Base-by-base conservation (phyloP, 805 yeast genomes). In the Diddensiella transvaalensis region DNA sequence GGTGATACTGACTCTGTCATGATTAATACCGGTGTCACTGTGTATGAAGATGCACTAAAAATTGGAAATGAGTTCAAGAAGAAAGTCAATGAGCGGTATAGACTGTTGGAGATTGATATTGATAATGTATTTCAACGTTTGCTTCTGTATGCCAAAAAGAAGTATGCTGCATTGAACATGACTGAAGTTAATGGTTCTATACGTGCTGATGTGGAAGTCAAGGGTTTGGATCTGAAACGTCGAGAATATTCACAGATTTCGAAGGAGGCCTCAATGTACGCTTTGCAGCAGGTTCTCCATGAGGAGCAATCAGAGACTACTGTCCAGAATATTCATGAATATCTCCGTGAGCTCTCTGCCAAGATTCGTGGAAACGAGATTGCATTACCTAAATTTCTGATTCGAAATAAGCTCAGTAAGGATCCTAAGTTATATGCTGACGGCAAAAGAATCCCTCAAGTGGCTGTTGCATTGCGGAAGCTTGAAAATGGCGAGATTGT, bases 1-100 rank as follows among this genome's bases (percentile, higher is more conserved):
- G 99, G 99, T 74, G 99, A 93, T 71, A 93, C 99, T 0, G 99
- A 93, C 73, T 93, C 99, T 30, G 97, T 93, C 46, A 93, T 93
- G 99, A 88, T 93, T 64, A 95, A 91, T 66, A 88, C 98, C 2
- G 89, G 89, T 23, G 82, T 80, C 40, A 78, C 76, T 48, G 75
- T 70, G 26, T 85, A 77, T 64, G 66, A 69, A 22, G 96, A 87
- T 40, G 96, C 98, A 0, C 66, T 87, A 39, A 75, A 76, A 58
- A 83, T 89, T 53, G 99, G 98, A 24, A 83, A 82, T 43, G 83
- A 83, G 43, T 91, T 93, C 72, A 93, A 93, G 64, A 65, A 73
- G 42, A 75, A 80, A 50, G 98, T 93, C 50, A 93, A 93, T 67
- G 95, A 88, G 60, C 78, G 95, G 47, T 95, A 93, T 67, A 78